phyloP scores from a whole-genome alignment of 2,329 filamentous ascomycete species.

The Capronia coronata region DNA sequence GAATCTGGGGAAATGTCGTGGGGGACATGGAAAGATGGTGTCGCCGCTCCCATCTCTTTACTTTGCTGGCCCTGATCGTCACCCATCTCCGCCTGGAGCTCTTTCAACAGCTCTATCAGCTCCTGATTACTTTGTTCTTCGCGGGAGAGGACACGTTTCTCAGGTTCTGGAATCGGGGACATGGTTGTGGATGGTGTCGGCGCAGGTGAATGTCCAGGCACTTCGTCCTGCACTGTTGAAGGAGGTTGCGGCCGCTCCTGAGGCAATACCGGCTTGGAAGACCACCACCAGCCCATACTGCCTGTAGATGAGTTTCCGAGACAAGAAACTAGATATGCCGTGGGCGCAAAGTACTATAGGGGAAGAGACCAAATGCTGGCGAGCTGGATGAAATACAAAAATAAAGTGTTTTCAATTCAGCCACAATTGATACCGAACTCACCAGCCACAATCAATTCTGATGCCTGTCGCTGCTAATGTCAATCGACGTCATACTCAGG shows the following conservation, averaged over 20 bases:
- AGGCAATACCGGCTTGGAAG: constrained; percentile 30
- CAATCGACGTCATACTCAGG: not conserved
- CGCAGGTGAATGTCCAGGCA: not conserved
- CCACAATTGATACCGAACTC: not conserved
- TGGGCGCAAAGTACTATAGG: not conserved
- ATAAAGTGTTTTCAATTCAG: constrained; percentile 1
- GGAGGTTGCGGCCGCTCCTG: constrained; percentile 3
- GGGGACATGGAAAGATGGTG: constrained; percentile 26
- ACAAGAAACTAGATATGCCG: not conserved
- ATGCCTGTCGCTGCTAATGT: not conserved
- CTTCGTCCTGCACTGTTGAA: not conserved
- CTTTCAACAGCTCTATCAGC: constrained; percentile 48
- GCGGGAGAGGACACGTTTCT: constrained; percentile 34
- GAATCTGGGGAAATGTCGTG: constrained; percentile 53
- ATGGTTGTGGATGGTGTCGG: constrained; percentile 15
- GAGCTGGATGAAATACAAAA: not conserved
- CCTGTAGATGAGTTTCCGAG: too few relatives aligned
- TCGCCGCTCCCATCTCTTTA: constrained; percentile 4
- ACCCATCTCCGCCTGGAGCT: constrained; percentile 36
- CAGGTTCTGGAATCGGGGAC: constrained; percentile 21
- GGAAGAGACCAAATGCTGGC: too few relatives aligned
- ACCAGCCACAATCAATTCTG: too few relatives aligned
- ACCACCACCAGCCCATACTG: constrained; percentile 45
- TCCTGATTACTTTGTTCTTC: constrained; percentile 50
- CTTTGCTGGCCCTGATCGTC: constrained; percentile 10